These are phyloP conservation scores for Geoglossum cookeanum DNA, from an alignment of 2,329 filamentous ascomycete species.

Conservation along the genomic window DNA sequence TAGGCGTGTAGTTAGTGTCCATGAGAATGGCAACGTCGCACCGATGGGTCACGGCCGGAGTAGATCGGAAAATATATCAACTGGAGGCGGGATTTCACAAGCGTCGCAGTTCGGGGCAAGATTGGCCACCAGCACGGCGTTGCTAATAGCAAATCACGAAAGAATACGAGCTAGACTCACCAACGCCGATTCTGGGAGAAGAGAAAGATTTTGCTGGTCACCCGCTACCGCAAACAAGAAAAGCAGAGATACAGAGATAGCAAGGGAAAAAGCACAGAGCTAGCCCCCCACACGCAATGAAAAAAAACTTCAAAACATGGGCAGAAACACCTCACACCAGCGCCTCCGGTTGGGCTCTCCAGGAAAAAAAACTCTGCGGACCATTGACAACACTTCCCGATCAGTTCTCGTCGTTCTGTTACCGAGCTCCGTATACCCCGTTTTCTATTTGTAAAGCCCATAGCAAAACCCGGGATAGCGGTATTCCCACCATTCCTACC, in stretches of 20 bases:
- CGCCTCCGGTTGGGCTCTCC: not conserved
- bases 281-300: not conserved
- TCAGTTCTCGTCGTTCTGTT: not conserved
- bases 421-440: constrained; percentile 1
- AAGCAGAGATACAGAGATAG: not conserved
- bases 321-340: not conserved
- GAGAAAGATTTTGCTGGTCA: not conserved
- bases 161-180: not conserved
- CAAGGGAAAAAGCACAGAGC: not conserved
- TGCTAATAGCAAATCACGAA: not conserved
- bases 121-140: not conserved
- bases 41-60: not conserved
- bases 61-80: not conserved
- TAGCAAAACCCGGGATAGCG: not conserved
- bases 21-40: not conserved
- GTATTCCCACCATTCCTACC: not conserved
- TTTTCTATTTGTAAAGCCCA: not conserved
- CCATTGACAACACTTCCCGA: not conserved
- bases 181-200: not conserved
- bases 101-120: not conserved
- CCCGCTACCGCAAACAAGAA: not conserved
- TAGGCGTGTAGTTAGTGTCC: no score
- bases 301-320: no score
- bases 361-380: not conserved
- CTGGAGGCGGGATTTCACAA: not conserved